Evolutionary conservation across 2,329 filamentous ascomycete genomes (phyloP).

Genomic region (Verticillium nonalfalfae): DNA sequence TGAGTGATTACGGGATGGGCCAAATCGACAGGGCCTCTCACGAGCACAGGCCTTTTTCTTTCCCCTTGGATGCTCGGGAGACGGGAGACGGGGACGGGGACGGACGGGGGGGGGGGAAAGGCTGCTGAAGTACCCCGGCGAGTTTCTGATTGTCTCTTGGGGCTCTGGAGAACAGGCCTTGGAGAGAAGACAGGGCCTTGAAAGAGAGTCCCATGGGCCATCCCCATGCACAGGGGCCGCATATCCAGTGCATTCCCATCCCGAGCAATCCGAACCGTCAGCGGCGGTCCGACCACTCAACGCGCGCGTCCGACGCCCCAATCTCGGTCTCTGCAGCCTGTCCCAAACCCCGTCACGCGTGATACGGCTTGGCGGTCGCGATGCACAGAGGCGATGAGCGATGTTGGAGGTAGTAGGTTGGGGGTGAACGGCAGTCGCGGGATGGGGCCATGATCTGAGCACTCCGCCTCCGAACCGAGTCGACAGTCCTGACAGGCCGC

Average conservation of each 20-base stretch:
- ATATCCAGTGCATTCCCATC: background rate
- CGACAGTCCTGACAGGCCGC: background rate
- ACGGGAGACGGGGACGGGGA: background rate
- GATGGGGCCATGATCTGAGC: background rate
- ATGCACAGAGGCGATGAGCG: too few relatives aligned
- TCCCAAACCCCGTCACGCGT: background rate
- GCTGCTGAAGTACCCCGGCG: background rate
- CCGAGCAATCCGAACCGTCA: background rate
- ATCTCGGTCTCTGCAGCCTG: background rate
- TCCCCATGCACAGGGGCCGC: background rate
- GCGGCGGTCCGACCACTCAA: background rate
- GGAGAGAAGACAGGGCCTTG: too few relatives aligned
- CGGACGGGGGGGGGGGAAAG: background rate
- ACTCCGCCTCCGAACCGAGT: background rate
- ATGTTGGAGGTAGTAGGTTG: too few relatives aligned
- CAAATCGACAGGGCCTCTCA: background rate
- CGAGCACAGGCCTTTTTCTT: background rate
- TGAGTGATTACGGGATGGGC: slow-evolving; percentile 7
- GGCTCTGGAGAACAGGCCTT: too few relatives aligned
- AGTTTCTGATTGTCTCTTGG: background rate
- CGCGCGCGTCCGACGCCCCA: background rate
- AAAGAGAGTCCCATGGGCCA: too few relatives aligned
- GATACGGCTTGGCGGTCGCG: background rate
- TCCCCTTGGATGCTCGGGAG: too few relatives aligned
- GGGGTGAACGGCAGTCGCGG: background rate